Conservation (phyloP, 768 basidiomycete genomes). For the Lactarius trivialis region DNA sequence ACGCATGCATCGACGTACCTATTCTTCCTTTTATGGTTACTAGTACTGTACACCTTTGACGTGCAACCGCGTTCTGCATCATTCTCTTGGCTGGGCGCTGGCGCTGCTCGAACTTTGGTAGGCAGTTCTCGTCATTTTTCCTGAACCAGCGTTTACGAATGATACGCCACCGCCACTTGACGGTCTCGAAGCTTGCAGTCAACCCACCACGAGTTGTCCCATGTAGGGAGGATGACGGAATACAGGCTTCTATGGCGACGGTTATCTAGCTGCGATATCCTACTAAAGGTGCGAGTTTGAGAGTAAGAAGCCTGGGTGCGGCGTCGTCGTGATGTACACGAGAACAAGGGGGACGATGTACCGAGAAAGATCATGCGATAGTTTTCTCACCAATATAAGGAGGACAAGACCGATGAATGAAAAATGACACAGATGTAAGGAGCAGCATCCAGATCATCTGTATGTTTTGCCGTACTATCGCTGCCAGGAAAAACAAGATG, state of each 20-base stretch:
- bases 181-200: neutral
- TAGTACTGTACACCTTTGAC: no score
- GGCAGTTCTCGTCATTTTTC: no score
- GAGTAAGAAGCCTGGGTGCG: no score
- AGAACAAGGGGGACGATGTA: neutral
- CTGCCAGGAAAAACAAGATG: no score
- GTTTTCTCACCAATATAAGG: neutral
- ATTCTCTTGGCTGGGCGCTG: no score
- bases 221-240: neutral
- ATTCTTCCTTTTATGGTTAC: neutral
- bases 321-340: neutral
- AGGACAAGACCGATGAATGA: neutral
- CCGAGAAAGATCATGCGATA: neutral
- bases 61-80: no score
- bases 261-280: neutral
- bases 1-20: neutral
- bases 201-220: neutral
- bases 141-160: neutral
- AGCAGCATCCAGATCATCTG: neutral
- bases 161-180: neutral
- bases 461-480: neutral
- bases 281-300: neutral
- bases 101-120: no score
- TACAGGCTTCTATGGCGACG: no score
- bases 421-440: neutral